These are phyloP conservation scores for Moricandia arvensis DNA, from an alignment of 345 rosid genomes.

Conservation along the genomic window DNA sequence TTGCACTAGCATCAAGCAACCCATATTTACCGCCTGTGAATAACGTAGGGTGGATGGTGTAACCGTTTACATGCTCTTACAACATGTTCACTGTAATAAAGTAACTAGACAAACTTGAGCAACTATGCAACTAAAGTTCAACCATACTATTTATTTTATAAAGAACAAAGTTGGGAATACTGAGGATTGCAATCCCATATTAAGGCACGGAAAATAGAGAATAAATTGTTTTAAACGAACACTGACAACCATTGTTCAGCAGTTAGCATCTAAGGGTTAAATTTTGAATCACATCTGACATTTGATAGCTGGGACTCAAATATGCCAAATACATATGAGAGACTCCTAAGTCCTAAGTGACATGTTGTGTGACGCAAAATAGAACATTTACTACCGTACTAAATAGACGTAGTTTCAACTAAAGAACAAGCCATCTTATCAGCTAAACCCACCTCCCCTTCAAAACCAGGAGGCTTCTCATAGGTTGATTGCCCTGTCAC, in stretches of 20 bases:
- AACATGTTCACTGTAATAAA: background rate
- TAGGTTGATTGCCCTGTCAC: slow-evolving; percentile 87
- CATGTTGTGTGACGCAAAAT: no score
- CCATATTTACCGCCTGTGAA: background rate
- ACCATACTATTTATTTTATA: background rate
- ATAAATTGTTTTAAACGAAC: background rate
- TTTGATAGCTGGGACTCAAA: background rate
- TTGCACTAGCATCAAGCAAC: slow-evolving; percentile 6
- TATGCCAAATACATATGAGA: background rate
- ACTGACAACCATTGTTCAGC: background rate
- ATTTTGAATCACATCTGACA: background rate
- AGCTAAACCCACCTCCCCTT: slow-evolving; percentile 60
- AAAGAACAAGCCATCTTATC: slow-evolving; percentile 19
- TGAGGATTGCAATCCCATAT: no score
- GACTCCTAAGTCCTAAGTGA: slow-evolving; percentile 3
- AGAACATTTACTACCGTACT: background rate
- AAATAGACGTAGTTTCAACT: background rate
- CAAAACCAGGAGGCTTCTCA: slow-evolving; percentile 79
- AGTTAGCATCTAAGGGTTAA: slow-evolving; percentile 2
- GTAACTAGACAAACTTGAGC: slow-evolving; percentile 1
- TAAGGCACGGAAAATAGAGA: background rate
- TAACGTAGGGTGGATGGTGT: background rate
- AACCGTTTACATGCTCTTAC: background rate
- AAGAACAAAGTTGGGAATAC: no score
- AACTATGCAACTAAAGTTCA: background rate